These are phyloP conservation scores for Alternaria sp. DNA, from an alignment of 2,329 filamentous ascomycete species.

Conservation along the genomic window DNA sequence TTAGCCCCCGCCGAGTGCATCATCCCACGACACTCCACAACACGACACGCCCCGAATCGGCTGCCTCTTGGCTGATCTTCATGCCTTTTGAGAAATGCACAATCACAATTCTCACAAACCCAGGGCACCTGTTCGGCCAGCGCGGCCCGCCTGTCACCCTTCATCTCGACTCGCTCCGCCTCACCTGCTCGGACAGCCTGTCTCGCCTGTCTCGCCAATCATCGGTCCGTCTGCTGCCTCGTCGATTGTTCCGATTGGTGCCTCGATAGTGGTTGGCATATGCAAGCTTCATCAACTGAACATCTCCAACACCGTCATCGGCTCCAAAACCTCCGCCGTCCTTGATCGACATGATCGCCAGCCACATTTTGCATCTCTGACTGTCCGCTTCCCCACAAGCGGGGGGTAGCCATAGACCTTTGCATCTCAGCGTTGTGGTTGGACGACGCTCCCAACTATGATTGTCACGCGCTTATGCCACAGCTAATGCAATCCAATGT, in stretches of 20 bases:
- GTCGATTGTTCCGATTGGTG: neutral
- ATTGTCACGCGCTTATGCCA: neutral
- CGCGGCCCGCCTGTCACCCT: constrained; percentile 3
- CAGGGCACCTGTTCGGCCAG: neutral
- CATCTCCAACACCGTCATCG: neutral
- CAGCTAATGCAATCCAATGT: neutral
- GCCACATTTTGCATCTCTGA: neutral
- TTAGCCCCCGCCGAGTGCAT: neutral
- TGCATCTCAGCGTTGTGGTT: neutral
- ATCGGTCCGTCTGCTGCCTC: neutral
- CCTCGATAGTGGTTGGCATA: neutral
- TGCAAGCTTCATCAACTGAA: neutral
- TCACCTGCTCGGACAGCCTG: too few relatives aligned
- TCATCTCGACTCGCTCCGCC: too few relatives aligned
- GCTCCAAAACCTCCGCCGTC: neutral
- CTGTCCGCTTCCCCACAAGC: constrained; percentile 1
- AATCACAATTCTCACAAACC: neutral
- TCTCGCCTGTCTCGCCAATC: too few relatives aligned
- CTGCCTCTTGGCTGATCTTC: neutral
- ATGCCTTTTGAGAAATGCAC: neutral
- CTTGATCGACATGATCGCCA: constrained; percentile 6
- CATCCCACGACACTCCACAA: neutral
- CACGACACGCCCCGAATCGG: neutral
- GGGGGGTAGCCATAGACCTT: neutral
- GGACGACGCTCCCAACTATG: neutral